These are phyloP conservation scores for Tylopilus balloui DNA, from an alignment of 768 basidiomycete genomes.

Conservation along the genomic window DNA sequence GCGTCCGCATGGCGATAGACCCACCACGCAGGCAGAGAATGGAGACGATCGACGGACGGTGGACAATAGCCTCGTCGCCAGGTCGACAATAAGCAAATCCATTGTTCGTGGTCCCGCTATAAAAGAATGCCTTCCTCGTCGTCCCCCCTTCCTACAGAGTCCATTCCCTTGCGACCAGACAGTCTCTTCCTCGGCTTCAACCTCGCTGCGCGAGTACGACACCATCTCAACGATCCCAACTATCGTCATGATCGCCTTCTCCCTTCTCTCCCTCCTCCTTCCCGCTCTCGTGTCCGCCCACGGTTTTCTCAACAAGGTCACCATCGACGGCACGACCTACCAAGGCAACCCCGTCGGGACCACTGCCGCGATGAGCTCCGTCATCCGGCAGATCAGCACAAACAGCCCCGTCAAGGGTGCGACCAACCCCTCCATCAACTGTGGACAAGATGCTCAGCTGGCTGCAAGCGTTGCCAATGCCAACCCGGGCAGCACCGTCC, in stretches of 20 bases:
- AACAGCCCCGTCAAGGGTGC: slow-evolving; percentile 53
- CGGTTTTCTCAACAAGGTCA: slow-evolving; percentile 25
- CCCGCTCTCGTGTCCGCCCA: slow-evolving; percentile 27
- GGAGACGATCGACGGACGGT: background rate
- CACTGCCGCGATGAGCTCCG: slow-evolving; percentile 25
- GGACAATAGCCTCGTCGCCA: background rate
- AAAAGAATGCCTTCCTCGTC: background rate
- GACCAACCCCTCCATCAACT: slow-evolving; percentile 50
- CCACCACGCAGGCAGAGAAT: background rate
- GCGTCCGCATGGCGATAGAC: too few species aligned
- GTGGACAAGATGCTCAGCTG: slow-evolving; percentile 48
- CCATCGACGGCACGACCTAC: slow-evolving; percentile 27
- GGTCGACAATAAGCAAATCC: background rate
- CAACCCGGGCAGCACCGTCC: slow-evolving; percentile 53
- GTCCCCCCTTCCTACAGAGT: background rate
- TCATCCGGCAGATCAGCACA: slow-evolving; percentile 41
- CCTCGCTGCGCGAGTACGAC: slow-evolving; percentile 23
- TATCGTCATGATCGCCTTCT: slow-evolving; percentile 13
- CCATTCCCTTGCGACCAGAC: background rate
- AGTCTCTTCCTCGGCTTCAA: slow-evolving; percentile 1
- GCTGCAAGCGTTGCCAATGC: slow-evolving; percentile 48
- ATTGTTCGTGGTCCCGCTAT: background rate
- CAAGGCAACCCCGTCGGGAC: slow-evolving; percentile 30
- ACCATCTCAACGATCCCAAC: background rate
- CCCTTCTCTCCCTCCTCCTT: slow-evolving; percentile 18